Percentiles rank a stretch among this genome's conserved stretches.
Evolutionary conservation across 2,329 filamentous ascomycete genomes (phyloP).

Genomic region (Aspergillus ibericus): DNA sequence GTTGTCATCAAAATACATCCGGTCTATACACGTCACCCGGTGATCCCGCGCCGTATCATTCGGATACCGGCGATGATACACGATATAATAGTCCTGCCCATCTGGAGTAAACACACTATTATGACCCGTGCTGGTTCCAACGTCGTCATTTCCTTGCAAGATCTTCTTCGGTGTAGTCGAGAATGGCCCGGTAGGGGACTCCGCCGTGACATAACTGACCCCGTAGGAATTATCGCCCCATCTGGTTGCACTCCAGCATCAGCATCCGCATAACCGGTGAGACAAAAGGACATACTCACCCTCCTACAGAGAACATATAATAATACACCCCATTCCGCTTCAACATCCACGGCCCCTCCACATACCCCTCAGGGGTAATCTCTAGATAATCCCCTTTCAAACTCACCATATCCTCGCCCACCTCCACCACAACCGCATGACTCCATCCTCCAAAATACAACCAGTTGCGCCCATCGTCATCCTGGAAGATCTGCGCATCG

Average conservation of each 20-base stretch:
- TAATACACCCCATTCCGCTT: conserved; percentile 47
- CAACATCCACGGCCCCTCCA: conserved; percentile 48
- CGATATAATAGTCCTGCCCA: conserved; percentile 46
- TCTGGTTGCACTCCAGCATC: conserved; percentile 13
- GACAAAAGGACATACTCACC: conserved; percentile 17
- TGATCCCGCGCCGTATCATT: conserved; percentile 49
- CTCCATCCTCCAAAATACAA: conserved; percentile 49
- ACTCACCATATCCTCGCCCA: conserved; percentile 47
- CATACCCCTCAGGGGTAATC: conserved; percentile 50
- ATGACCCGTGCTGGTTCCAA: conserved; percentile 42
- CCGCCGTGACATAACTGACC: conserved; percentile 46
- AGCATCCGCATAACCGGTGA: background rate
- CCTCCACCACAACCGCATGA: conserved; percentile 46
- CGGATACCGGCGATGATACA: conserved; percentile 50
- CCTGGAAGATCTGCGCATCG: conserved; percentile 48
- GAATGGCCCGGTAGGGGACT: conserved; percentile 47
- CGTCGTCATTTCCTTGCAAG: conserved; percentile 27
- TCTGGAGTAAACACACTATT: conserved; percentile 45
- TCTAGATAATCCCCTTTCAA: conserved; percentile 48
- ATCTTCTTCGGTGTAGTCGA: conserved; percentile 38
- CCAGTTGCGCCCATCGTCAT: conserved; percentile 46
- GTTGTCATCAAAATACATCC: conserved; percentile 49
- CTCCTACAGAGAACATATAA: conserved; percentile 49
- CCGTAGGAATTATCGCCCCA: conserved; percentile 51
- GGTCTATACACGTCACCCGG: conserved; percentile 50